Evolutionary conservation across 2,329 filamentous ascomycete species (phyloP), one percentile per base, ranked within the genome.

Genomic region (Claviceps maximensis): DNA sequence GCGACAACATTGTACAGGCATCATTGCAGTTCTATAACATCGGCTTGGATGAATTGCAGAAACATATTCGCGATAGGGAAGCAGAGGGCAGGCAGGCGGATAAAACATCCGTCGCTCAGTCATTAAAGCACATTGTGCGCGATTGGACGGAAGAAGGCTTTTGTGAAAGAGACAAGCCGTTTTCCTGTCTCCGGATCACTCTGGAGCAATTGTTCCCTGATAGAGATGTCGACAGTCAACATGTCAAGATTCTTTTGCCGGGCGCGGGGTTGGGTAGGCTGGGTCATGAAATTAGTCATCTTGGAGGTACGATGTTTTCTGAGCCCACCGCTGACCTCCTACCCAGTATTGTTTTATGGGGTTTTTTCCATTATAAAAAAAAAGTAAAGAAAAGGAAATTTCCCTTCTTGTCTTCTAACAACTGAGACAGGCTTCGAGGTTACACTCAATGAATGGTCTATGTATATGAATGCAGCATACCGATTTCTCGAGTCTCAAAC

Each of bases 361-460:
- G n/a, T n/a, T n/a, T n/a, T n/a, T n/a, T n/a, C n/a, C 5, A 29
- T 6, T 29, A 29, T 6, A 29, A 9, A 29, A 29, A 29, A 29
- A 29, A 29, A 3, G 27, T 12, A 13, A 38, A 38, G 13, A 38
- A 38, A 13, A 38, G 13, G 15, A 38, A 38, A 38, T 6, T 12
- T 19, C 9, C 9, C 7, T 3, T 45, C 9, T 4, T 2, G 27
- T 8, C 0, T 38, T 40, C 33, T 25, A 50, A 10, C 25, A 25
- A 10, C 7, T 31, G 6, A 10, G 6, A 17, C 13, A 71, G 73
- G 67, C 1, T 77, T 77, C 53, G 65, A 77, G 25, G 77, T 79
- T 0, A 77, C 74, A 0, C 65, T 72, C 51, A 81, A 80, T 57
- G 78, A 82, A 62, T 80, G 74, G 73, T 79, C 76, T 1, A 72